These are phyloP conservation scores for Lojkania enalia DNA, from an alignment of 2,329 filamentous ascomycete genomes.

Conservation along the genomic window DNA sequence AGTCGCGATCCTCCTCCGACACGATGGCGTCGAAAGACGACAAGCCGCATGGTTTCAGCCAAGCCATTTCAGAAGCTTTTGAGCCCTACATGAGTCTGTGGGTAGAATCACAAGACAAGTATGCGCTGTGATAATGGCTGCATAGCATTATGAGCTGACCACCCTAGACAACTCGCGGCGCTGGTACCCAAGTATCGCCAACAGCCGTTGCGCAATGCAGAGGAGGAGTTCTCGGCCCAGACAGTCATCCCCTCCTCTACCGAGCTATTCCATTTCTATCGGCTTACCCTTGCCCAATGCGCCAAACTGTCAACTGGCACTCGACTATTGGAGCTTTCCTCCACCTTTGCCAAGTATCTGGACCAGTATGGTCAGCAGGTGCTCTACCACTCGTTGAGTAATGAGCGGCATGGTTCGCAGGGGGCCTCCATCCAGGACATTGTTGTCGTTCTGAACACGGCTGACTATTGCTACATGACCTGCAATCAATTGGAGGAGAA, in stretches of 20 bases:
- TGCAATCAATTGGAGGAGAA: slow-evolving; percentile 93
- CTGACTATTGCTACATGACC: slow-evolving; percentile 95
- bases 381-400: slow-evolving; percentile 69
- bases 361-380: slow-evolving; percentile 96
- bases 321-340: slow-evolving; percentile 80
- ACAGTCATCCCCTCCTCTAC: slow-evolving; percentile 92
- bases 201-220: slow-evolving; percentile 76
- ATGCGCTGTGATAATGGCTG: slow-evolving; percentile 17
- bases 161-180: slow-evolving; percentile 66
- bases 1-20: slow-evolving; percentile 81
- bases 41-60: slow-evolving; percentile 76
- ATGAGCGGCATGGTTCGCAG: slow-evolving; percentile 58
- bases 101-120: slow-evolving; percentile 93
- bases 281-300: slow-evolving; percentile 88
- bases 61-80: slow-evolving; percentile 93
- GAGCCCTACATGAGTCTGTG: slow-evolving; percentile 96
- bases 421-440: slow-evolving; percentile 72
- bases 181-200: slow-evolving; percentile 87
- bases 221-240: slow-evolving; percentile 91
- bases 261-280: slow-evolving; percentile 96
- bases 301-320: slow-evolving; percentile 94
- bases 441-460: slow-evolving; percentile 88
- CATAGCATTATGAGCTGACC: slow-evolving; percentile 13
- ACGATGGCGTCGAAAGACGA: slow-evolving; percentile 81
- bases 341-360: slow-evolving; percentile 86